Percentiles rank a stretch among this genome's conserved stretches.
phyloP scores from a whole-genome alignment of 106 monocot genomes.

The Acorus gramineus region DNA sequence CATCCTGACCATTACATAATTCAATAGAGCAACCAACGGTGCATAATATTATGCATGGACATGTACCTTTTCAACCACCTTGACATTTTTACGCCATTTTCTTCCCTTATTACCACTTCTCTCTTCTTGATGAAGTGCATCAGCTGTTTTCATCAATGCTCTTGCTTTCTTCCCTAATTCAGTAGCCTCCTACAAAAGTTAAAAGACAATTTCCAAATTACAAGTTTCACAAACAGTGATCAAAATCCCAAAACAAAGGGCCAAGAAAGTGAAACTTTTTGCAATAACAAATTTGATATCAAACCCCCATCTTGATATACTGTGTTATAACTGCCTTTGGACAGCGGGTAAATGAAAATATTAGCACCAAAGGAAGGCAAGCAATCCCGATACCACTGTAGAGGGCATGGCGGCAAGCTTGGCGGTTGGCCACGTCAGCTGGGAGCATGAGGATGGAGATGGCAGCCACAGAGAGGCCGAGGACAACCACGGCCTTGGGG shows the following conservation, averaged over 20 bases:
- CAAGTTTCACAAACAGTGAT: not conserved
- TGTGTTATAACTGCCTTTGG: slow-evolving; percentile 99
- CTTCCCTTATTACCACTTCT: slow-evolving; percentile 73
- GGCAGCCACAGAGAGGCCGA: not conserved
- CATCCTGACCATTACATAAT: not conserved
- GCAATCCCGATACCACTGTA: slow-evolving; percentile 75
- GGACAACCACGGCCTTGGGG: not conserved
- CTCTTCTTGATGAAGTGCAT: slow-evolving; percentile 86
- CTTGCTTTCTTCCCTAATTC: slow-evolving; percentile 89
- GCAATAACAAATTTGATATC: too few species aligned
- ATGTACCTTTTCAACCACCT: slow-evolving; percentile 78
- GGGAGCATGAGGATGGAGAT: slow-evolving; percentile 4
- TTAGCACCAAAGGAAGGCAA: slow-evolving; percentile 76
- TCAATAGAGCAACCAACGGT: too few species aligned
- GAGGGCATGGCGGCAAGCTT: not conserved
- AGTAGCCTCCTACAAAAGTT: slow-evolving; percentile 77
- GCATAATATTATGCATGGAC: too few species aligned
- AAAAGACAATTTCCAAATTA: slow-evolving; percentile 6
- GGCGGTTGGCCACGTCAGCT: not conserved
- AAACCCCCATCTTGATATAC: slow-evolving; percentile 74
- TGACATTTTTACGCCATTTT: slow-evolving; percentile 98
- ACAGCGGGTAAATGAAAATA: slow-evolving; percentile 78
- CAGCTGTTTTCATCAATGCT: slow-evolving; percentile 86
- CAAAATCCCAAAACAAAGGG: too few species aligned
- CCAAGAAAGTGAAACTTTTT: too few species aligned